Percentiles rank a stretch among this genome's conserved stretches.
phyloP scores from a whole-genome alignment of 768 basidiomycete genomes.

The Russula sp. region DNA sequence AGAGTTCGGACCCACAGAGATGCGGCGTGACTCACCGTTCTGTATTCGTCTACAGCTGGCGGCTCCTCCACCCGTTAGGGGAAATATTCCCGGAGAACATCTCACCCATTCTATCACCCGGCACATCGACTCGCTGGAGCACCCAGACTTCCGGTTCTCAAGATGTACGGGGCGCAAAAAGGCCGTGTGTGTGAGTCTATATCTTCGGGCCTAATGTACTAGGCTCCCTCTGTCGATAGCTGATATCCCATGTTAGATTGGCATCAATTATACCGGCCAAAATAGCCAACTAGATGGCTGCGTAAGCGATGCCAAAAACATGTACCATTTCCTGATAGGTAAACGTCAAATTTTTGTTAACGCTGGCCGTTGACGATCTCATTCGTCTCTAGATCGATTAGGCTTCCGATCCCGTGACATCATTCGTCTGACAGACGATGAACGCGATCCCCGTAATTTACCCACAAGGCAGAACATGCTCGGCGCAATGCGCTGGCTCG shows the following conservation, averaged over 20 bases:
- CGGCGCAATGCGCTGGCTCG: constrained; percentile 45
- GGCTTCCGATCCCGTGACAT: constrained; percentile 39
- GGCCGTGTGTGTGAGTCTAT: constrained; percentile 31
- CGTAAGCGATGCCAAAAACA: constrained; percentile 43
- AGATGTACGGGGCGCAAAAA: constrained; percentile 40
- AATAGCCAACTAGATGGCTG: constrained; percentile 36
- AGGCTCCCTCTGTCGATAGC: not conserved
- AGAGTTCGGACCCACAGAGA: not conserved
- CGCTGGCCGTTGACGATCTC: not conserved
- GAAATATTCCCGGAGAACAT: not conserved
- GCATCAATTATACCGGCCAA: constrained; percentile 39
- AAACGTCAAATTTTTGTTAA: not conserved
- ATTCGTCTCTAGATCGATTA: constrained; percentile 28
- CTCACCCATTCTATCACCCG: not conserved
- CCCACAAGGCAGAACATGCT: constrained; percentile 45
- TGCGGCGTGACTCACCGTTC: not conserved
- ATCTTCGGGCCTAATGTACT: not conserved
- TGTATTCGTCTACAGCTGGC: not conserved
- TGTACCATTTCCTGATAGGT: constrained; percentile 35
- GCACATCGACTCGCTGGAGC: not conserved
- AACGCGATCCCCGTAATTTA: constrained; percentile 29
- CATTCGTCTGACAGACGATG: constrained; percentile 42
- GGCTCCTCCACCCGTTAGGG: not conserved
- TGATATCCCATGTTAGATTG: constrained; percentile 30
- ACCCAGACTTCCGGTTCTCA: constrained; percentile 32